Conservation (phyloP, 192 early-diverging fungal genomes). For the Coemansia sp. region DNA sequence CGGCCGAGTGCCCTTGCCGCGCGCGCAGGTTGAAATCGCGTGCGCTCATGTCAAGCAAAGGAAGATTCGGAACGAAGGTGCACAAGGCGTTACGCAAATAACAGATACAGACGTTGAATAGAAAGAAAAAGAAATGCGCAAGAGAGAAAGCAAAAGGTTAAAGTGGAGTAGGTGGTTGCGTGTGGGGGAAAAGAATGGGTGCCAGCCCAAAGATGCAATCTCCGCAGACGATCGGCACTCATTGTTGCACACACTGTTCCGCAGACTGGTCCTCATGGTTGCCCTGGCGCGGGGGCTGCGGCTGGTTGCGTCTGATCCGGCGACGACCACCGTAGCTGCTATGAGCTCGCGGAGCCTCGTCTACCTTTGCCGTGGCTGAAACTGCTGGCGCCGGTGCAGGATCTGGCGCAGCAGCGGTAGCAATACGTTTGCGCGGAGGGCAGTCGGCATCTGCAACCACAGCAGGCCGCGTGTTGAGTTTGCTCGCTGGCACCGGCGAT, state of each 20-base stretch:
- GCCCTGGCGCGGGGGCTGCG: slow-evolving; percentile 16
- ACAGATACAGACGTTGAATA: background rate
- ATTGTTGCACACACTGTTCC: slow-evolving; percentile 53
- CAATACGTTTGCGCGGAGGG: slow-evolving; percentile 46
- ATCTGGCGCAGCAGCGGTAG: slow-evolving; percentile 4
- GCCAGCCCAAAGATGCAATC: background rate
- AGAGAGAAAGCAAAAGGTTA: background rate
- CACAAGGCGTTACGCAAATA: background rate
- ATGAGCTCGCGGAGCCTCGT: slow-evolving; percentile 21
- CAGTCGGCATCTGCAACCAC: slow-evolving; percentile 2
- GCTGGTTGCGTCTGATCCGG: slow-evolving; percentile 45
- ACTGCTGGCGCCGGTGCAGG: slow-evolving; percentile 2
- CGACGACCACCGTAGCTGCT: slow-evolving; percentile 50
- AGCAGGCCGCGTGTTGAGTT: slow-evolving; percentile 29
- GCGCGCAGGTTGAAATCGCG: slow-evolving; percentile 45
- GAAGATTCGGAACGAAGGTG: background rate
- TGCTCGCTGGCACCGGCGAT: slow-evolving; percentile 39
- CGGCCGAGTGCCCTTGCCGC: slow-evolving; percentile 16
- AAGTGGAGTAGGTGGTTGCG: background rate
- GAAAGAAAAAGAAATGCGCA: slow-evolving; percentile 3
- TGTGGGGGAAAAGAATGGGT: background rate
- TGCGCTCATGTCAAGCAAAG: slow-evolving; percentile 25
- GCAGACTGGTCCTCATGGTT: slow-evolving; percentile 44
- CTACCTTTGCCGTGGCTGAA: background rate
- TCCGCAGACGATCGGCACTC: background rate